Evolutionary conservation across 805 yeast species (phyloP), one percentile per base, ranked within the genome.

Genomic region (Candida easanensis): DNA sequence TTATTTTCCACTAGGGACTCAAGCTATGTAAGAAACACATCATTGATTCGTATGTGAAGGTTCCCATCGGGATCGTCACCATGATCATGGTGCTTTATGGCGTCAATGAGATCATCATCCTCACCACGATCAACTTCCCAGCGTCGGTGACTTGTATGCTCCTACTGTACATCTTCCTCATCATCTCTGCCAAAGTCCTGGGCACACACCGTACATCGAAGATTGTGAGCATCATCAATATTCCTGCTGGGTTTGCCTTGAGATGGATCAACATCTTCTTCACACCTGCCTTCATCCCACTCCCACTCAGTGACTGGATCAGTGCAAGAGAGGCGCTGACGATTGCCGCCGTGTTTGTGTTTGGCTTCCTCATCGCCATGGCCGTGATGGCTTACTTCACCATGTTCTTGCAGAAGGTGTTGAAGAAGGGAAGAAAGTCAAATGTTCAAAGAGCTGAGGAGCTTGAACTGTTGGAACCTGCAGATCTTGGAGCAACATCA

Each of bases 181-280:
- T 77, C 32, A 38, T 63, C 1, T 54, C 66, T 25, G 71, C 76
- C 10, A 41, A 26, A n/a, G 10, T 66, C 1, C 50, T 69, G 14
- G 77, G 77, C 6, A 63, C 69, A 26, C 49, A 51, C 22, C 49
- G 42, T n/a, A 63, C 68, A 1, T 38, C 56, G 4, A 39, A 43
- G 6, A 30, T 64, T 2, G 44, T 61, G 3, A 60, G 50, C 31
- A 49, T 61, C 25, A 62, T 81, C 38, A 79, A 81, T 38, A 74
- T 83, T n/a, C 77, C 88, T 14, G 75, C 76, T 65, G 83, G 84
- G 48, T 82, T 84, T 59, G 70, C 83, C 2, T 68, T 85, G 38
- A 71, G 83, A 42, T 85, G 93, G 91, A 86, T 86, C 63, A 84
- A 82, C 58, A 73, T 83, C 5, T 84, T 81, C 57, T 86, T 85